phyloP scores from a whole-genome alignment of 305 asterid genomes.

The Petunia hybrid region DNA sequence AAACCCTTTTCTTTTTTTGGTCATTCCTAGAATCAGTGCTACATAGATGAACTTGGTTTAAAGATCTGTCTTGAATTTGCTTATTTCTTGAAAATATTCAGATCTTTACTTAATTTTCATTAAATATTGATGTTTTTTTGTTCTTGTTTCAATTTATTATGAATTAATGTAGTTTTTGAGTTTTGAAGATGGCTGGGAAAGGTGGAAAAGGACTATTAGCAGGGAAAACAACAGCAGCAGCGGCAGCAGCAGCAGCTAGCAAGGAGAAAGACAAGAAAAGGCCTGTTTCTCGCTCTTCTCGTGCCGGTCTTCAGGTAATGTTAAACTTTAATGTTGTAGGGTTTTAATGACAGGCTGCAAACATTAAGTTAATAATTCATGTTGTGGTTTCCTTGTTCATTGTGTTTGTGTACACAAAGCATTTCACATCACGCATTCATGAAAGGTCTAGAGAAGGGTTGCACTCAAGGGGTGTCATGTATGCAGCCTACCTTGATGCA shows the following conservation, averaged over 20 bases:
- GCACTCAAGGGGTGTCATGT: too few relatives aligned
- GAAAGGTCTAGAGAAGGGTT: too few relatives aligned
- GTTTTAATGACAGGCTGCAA: too few relatives aligned
- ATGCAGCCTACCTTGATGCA: too few relatives aligned
- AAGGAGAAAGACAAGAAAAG: conserved; percentile 89
- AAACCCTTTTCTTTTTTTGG: background rate
- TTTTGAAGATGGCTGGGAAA: conserved; percentile 78
- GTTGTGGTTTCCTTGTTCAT: too few relatives aligned
- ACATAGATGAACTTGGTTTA: background rate
- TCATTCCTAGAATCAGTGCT: background rate
- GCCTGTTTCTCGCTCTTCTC: conserved; percentile 85
- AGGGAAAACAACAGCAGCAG: conserved; percentile 85
- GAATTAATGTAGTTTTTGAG: too few relatives aligned
- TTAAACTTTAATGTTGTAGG: too few relatives aligned
- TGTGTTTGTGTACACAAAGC: too few relatives aligned
- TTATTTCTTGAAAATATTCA: background rate
- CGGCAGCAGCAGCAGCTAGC: conserved; percentile 68
- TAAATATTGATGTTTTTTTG: too few relatives aligned
- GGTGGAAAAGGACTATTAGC: conserved; percentile 97
- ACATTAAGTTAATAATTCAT: too few relatives aligned
- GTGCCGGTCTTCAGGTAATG: conserved; percentile 93
- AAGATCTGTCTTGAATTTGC: background rate
- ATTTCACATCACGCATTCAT: too few relatives aligned
- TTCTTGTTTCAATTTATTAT: background rate
- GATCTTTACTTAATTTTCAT: conserved; percentile 11